A percentile compares a stretch with the other conserved stretches of the same genome.
Evolutionary conservation across 2,329 filamentous ascomycete genomes (phyloP).

Genomic region (Colletotrichum simmondsii): DNA sequence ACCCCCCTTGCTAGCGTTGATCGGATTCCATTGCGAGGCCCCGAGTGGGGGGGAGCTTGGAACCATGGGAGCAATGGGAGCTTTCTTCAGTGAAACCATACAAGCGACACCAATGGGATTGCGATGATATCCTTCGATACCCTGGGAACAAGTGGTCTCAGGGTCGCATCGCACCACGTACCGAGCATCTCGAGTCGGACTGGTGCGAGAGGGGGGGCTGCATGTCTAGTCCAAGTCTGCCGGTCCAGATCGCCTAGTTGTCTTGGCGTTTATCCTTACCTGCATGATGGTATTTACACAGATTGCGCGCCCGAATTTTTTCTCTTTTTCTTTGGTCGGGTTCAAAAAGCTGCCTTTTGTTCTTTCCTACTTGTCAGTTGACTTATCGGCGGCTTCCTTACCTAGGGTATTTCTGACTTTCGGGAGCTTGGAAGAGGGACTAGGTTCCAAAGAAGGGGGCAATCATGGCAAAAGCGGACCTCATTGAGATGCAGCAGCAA

Average conservation of each 20-base stretch:
- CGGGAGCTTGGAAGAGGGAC: too few species aligned
- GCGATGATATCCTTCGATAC: neutral
- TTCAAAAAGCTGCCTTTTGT: neutral
- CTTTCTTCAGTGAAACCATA: neutral
- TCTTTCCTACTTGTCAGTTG: neutral
- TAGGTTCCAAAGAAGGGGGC: neutral
- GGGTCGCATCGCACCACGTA: constrained; percentile 24
- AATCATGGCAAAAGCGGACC: neutral
- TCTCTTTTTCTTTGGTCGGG: neutral
- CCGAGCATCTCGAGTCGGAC: constrained; percentile 24
- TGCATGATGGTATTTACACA: neutral
- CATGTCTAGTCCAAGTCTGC: constrained; percentile 1
- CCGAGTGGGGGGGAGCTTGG: neutral
- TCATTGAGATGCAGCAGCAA: constrained; percentile 15
- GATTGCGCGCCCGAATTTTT: neutral
- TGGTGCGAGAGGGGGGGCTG: constrained; percentile 24
- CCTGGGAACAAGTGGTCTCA: constrained; percentile 7
- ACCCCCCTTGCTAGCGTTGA: constrained; percentile 19
- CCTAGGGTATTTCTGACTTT: too few species aligned
- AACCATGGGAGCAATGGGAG: neutral
- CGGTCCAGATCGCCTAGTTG: constrained; percentile 7
- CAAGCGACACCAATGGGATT: constrained; percentile 9
- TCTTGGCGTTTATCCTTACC: constrained; percentile 8
- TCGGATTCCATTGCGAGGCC: neutral
- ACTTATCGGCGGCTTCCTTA: neutral